Evolutionary conservation across 495 filamentous ascomycete species (phyloP), one percentile per base, ranked within the genome.

Genomic region (Articulospora tetracladia): DNA sequence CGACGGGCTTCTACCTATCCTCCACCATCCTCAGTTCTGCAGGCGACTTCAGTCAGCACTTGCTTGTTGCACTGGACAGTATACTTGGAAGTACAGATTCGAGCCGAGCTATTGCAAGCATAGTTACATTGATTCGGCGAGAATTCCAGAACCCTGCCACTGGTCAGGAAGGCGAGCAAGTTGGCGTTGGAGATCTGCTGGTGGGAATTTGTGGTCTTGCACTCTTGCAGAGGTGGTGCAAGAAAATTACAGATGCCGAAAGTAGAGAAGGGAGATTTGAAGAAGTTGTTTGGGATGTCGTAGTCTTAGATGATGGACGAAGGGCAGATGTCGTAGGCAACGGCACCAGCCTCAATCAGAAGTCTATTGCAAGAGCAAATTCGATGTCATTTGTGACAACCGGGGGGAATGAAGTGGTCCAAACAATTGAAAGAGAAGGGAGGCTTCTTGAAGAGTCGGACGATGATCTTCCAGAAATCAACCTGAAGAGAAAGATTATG

Each of bases 81-180:
- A 86, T 90, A 57, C 80, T 93, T 28, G 89, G 89, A 15, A 87
- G 83, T 20, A 92, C 89, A 4, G 89, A 93, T 68, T 88, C 87
- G 2, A 91, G 87, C 1, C 79, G 88, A 53, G 89, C 89, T n/a
- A 89, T 92, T 67, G 86, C 86, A 0, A 86, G 88, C 59, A 91
- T 93, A 56, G 84, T 91, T 57, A 84, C 85, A 1, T 74, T 93
- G 25, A 85, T 92, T 44, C 78, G 85, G 11, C 81, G 85, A 53
- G 89, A 93, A 68, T 88, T 92, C 51, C 76, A 84, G 28, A 85
- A 84, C 53, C 80, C 86, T 3, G 81, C 83, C 6, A 78, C 79
- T 2, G 82, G 80, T 6, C 65, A 73, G 7, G 76, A 79, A 60
- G 80, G 81, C n/a, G 83, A 88, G 61, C 79, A 75, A 22, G 81